Evolutionary conservation across 768 basidiomycete genomes (phyloP).

Genomic region (Lactarius psammicola): DNA sequence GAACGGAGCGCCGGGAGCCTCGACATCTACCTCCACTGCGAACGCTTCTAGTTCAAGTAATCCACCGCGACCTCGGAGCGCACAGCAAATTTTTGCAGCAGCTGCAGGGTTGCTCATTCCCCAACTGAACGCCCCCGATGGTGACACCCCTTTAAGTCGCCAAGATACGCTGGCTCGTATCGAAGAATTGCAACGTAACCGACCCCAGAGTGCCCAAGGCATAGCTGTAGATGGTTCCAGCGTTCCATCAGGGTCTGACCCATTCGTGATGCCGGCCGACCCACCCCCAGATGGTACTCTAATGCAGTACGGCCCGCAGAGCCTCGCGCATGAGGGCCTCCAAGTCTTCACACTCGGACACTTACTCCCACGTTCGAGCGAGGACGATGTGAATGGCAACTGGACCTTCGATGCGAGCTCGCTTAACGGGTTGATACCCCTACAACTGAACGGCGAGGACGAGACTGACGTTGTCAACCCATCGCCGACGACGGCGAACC

Average conservation of each 20-base stretch:
- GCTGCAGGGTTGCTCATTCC: slow-evolving; percentile 35
- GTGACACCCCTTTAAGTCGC: slow-evolving; percentile 35
- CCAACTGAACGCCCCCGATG: slow-evolving; percentile 27
- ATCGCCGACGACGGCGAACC: slow-evolving; percentile 10
- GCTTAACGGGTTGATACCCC: slow-evolving; percentile 31
- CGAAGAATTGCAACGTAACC: slow-evolving; percentile 46
- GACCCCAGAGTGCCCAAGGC: slow-evolving; percentile 25
- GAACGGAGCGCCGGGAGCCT: slow-evolving; percentile 19
- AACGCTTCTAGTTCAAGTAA: slow-evolving; percentile 4
- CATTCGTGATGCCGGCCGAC: slow-evolving; percentile 20
- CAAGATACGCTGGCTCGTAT: slow-evolving; percentile 54
- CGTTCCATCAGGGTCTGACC: slow-evolving; percentile 17
- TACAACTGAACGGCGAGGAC: slow-evolving; percentile 10
- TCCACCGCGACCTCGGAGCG: slow-evolving; percentile 32
- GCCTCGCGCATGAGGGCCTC: slow-evolving; percentile 55
- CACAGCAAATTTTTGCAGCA: slow-evolving; percentile 34
- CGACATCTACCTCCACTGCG: slow-evolving; percentile 20
- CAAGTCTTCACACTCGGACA: slow-evolving; percentile 83
- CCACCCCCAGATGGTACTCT: slow-evolving; percentile 1
- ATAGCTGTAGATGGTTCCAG: slow-evolving; percentile 25
- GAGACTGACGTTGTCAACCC: slow-evolving; percentile 11
- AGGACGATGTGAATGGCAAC: slow-evolving; percentile 53
- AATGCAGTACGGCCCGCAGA: slow-evolving; percentile 29
- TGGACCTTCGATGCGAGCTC: slow-evolving; percentile 55
- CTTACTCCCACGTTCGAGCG: slow-evolving; percentile 56